Evolutionary conservation across 164 flowering plant species (phyloP), one percentile per base, ranked within the genome.

Genomic region (Protea cynaroides): DNA sequence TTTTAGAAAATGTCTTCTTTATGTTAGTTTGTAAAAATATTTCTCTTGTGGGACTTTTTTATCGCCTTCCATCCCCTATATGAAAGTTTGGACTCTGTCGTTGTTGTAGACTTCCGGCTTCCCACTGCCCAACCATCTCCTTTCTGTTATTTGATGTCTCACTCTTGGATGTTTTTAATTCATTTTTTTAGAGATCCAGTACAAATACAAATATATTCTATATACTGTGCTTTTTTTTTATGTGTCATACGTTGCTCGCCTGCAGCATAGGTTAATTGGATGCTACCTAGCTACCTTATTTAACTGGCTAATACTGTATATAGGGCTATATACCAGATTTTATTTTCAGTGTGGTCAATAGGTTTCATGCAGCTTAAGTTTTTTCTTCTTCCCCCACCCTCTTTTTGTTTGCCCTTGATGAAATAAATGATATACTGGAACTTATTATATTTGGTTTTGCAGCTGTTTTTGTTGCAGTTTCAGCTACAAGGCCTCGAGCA

Each of bases 401-500:
- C 22, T 56, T 25, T 52, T 8, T 12, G 0, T 25, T 25, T 14
- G 4, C 6, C 14, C 11, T 25, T 0, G 37, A 12, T 25, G 17
- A 14, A 56, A 14, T 4, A 25, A 56, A 14, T 56, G 58, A 10
- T 25, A 4, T 13, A 25, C 5, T 9, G 38, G 58, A 18, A 49
- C 25, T 3, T 43, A 14, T 24, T 57, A 7, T 22, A 55, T 14
- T 36, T 25, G 24, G 25, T 50, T 62, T 63, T 72, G 79, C 86
- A 88, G 96, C 88, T 72, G 83, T 95, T 61, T 95, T 95, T 77
- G 71, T 85, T 56, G 87, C 90, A 44, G 55, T 89, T 65, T 89
- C 97, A 37, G 96, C 97, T 55, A 83, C 92, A 59, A 83, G 92
- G 65, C 99, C 99, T 47, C 86, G 97, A 14, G 94, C 96, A 70